Conservation (phyloP, 306 rosid species). For the Clitoria ternatea region DNA sequence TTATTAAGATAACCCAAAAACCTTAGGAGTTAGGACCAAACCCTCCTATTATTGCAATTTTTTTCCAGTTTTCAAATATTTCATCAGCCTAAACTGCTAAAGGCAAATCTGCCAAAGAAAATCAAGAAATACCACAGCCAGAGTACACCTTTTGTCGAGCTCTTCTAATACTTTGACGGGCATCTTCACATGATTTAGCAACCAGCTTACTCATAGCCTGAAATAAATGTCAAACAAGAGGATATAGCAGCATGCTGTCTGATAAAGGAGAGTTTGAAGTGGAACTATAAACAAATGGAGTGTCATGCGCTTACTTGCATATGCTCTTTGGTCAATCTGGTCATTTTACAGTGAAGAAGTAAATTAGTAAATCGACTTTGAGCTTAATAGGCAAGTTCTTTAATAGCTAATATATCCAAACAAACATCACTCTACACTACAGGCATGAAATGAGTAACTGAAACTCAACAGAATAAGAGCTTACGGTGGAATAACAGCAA, state of each 20-base stretch:
- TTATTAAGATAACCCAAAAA: not conserved
- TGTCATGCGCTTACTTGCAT: slow-evolving; percentile 54
- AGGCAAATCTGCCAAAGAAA: not conserved
- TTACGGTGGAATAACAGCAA: slow-evolving; percentile 95
- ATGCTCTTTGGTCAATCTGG: slow-evolving; percentile 93
- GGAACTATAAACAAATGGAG: slow-evolving; percentile 3
- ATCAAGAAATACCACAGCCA: slow-evolving; percentile 7
- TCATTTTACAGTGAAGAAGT: slow-evolving; percentile 21
- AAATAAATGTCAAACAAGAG: slow-evolving; percentile 22
- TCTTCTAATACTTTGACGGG: slow-evolving; percentile 81
- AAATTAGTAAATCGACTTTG: slow-evolving; percentile 23
- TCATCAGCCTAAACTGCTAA: not conserved
- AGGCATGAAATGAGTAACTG: not conserved
- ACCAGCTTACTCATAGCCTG: slow-evolving; percentile 79
- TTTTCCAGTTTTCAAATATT: not conserved
- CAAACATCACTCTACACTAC: slow-evolving; percentile 4
- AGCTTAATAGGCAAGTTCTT: not conserved
- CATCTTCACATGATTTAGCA: slow-evolving; percentile 81
- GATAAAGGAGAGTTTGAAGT: not conserved
- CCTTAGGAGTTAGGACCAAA: not conserved
- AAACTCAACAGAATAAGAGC: slow-evolving; percentile 28
- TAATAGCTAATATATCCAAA: slow-evolving; percentile 17
- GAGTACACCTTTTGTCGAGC: slow-evolving; percentile 81
- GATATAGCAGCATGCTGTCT: not conserved
- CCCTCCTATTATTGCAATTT: not conserved